Evolutionary conservation across 2,329 filamentous ascomycete genomes (phyloP), one percentile per base, ranked within the genome.

Genomic region (Diaporthe ampelina): DNA sequence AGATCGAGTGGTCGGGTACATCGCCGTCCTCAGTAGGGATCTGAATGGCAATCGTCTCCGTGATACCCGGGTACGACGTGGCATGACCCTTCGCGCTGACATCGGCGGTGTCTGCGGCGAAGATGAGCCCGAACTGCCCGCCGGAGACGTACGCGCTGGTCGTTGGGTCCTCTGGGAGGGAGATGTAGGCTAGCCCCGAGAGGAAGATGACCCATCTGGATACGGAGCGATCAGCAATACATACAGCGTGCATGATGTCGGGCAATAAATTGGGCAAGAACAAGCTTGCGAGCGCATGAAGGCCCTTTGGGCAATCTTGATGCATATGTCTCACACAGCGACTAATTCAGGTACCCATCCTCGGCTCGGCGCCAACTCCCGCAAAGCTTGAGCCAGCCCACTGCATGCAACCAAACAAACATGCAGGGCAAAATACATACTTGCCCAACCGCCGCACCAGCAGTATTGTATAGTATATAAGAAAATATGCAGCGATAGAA

Each of bases 81-180:
- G 78, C 77, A 78, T 88, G 86, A 6, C 86, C 86, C n/a, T 78
- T 70, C 0, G 54, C 70, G 77, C 84, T 85, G 24, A 84, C 81
- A 57, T 82, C 81, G 3, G 78, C 74, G 0, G 83, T 86, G 75
- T 87, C 86, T 1, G 84, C 79, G 0, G 83, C 85, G n/a, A 87
- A 81, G 26, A 88, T 81, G 5, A 83, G 77, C 1, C 84, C 85
- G 68, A 83, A 80, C 58, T 83, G 79, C 1, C 85, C 86, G 1
- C 84, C 85, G 0, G 71, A 13, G 11, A 86, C 77, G 75, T 80
- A 83, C 0, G 81, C 84, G 67, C 81, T 81, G 2, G 77, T 79
- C 1, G 80, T 80, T 4, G 72, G 32, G 50, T 80, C 77, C 76
- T 83, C 79, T 0, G 85, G 84, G 0, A 87, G 78, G 1, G 85